phyloP scores from a whole-genome alignment of 257 asterid species.

The Knoxia roxburghii region DNA sequence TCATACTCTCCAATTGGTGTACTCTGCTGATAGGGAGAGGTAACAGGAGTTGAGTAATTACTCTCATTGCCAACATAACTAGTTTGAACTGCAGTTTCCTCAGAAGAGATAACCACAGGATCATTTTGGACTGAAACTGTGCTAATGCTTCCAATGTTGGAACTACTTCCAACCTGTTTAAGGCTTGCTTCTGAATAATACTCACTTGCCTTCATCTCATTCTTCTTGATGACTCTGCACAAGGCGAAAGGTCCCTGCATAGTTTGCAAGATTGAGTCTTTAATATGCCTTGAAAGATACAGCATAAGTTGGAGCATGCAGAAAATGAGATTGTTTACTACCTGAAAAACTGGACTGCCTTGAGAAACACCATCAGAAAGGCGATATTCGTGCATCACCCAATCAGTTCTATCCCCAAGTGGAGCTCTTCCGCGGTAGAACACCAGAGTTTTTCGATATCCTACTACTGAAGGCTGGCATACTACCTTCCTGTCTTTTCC shows the following conservation, averaged over 20 bases:
- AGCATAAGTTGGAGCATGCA: too few relatives aligned
- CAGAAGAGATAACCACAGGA: constrained; percentile 19
- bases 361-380: constrained; percentile 39
- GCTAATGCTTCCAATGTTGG: constrained; percentile 14
- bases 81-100: constrained; percentile 22
- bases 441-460: constrained; percentile 44
- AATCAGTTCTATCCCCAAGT: constrained; percentile 42
- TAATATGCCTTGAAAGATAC: background rate
- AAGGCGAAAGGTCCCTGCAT: constrained; percentile 43
- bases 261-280: background rate
- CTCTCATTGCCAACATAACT: constrained; percentile 18
- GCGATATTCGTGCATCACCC: constrained; percentile 55
- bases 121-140: constrained; percentile 14
- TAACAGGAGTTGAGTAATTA: constrained; percentile 30
- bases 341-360: constrained; percentile 39
- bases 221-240: constrained; percentile 44
- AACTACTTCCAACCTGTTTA: constrained; percentile 25
- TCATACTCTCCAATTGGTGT: constrained; percentile 23
- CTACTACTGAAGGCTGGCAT: constrained; percentile 31
- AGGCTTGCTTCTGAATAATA: constrained; percentile 10
- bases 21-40: constrained; percentile 32
- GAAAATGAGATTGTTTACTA: constrained; percentile 2
- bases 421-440: constrained; percentile 52
- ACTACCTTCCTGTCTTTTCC: constrained; percentile 44
- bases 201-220: constrained; percentile 24